phyloP scores from a whole-genome alignment of 768 basidiomycete species.

The Lactifluus volemus region DNA sequence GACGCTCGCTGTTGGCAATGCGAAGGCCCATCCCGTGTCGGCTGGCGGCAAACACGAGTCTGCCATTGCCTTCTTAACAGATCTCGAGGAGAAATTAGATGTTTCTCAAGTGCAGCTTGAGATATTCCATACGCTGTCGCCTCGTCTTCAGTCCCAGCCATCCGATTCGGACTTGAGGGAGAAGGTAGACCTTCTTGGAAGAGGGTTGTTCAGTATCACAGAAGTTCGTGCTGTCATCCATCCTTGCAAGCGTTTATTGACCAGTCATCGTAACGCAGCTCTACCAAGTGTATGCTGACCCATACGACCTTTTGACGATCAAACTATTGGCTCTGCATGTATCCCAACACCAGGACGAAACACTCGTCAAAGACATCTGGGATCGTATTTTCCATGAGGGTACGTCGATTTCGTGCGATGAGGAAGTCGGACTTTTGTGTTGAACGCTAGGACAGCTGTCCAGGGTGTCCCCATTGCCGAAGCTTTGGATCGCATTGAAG shows the following conservation, averaged over 20 bases:
- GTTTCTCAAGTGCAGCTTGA: constrained; percentile 97
- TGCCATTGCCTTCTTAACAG: constrained; percentile 91
- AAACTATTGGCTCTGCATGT: constrained; percentile 89
- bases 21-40: constrained; percentile 87
- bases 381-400: constrained; percentile 77
- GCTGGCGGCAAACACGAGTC: constrained; percentile 71
- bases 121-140: constrained; percentile 58
- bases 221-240: constrained; percentile 49
- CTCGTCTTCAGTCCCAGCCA: constrained; percentile 45
- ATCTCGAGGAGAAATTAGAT: constrained; percentile 92
- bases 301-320: constrained; percentile 74
- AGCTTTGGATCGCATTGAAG: constrained; percentile 54
- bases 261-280: constrained; percentile 41
- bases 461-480: constrained; percentile 45
- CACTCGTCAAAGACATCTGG: constrained; percentile 80
- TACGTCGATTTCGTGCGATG: constrained; percentile 27
- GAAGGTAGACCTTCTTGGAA: constrained; percentile 50
- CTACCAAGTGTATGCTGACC: constrained; percentile 80
- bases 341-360: constrained; percentile 85
- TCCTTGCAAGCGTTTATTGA: not conserved
- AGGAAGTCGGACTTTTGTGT: not conserved
- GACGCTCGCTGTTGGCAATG: constrained; percentile 90
- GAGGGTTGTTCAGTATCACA: constrained; percentile 66
- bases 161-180: constrained; percentile 47
- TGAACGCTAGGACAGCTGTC: constrained; percentile 34